Percentiles rank a stretch among this genome's conserved stretches.
These are phyloP conservation scores for Primulina huaijiensis DNA, from an alignment of 257 asterid species.

Conservation along the genomic window DNA sequence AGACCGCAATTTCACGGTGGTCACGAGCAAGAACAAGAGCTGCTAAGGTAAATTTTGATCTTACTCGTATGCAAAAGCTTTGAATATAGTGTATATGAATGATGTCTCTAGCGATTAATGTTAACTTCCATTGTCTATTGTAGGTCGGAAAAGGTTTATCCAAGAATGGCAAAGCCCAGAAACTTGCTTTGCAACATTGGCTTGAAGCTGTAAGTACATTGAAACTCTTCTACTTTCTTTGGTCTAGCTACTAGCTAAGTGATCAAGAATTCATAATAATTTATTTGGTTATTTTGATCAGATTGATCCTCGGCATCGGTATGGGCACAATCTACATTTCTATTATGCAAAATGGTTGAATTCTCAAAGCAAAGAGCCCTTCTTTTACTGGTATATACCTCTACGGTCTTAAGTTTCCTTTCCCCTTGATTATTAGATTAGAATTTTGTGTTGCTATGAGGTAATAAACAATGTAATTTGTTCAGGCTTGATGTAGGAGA, in stretches of 20 bases:
- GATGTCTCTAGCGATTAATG: background rate
- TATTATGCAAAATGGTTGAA: conserved; percentile 76
- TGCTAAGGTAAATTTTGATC: conserved; percentile 60
- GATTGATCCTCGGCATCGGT: conserved; percentile 97
- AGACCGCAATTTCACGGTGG: conserved; percentile 92
- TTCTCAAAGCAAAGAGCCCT: conserved; percentile 89
- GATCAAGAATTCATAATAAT: conserved; percentile 26
- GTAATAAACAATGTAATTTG: conserved; percentile 21
- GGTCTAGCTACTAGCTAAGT: background rate
- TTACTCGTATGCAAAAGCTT: background rate
- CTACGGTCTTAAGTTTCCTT: background rate
- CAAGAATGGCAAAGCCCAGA: conserved; percentile 77
- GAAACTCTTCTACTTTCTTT: background rate
- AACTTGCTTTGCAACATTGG: conserved; percentile 95
- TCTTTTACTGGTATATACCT: conserved; percentile 78
- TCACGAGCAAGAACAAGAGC: conserved; percentile 91
- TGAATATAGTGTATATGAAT: background rate
- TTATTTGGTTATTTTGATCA: conserved; percentile 25
- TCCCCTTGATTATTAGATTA: too few species aligned
- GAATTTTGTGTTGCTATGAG: background rate
- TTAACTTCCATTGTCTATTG: conserved; percentile 20
- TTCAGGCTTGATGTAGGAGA: conserved; percentile 92
- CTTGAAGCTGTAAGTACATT: conserved; percentile 80
- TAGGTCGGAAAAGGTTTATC: conserved; percentile 95
- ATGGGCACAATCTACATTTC: conserved; percentile 92